Base-by-base conservation (phyloP, 106 monocot genomes). In the Posidonia australis region DNA sequence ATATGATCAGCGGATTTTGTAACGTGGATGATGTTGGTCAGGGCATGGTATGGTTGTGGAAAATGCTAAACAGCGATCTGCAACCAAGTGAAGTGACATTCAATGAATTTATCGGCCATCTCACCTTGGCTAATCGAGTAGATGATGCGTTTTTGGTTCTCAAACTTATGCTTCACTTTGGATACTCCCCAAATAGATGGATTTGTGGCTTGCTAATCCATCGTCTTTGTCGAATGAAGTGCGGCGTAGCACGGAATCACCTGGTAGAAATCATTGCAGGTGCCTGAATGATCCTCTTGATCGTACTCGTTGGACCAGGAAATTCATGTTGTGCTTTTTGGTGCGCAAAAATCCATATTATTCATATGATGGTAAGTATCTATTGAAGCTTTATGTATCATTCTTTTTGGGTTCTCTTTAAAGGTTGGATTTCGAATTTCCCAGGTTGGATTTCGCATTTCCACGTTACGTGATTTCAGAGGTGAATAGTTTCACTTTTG, bases 131-230 rank as follows among this genome's bases (percentile, higher is more conserved):
- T 0, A 48, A 44, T 46, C 52, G 76, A 19, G 13, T 64, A 20
- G 69, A 70, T 24, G 76, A 76, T 41, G 69, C 27, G 6, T 48
- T 76, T 19, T 46, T 69, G 55, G 64, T 76, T 22, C 17, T 76
- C 18, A 28, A 64, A 23, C 28, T 61, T 14, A 76, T 76, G 76
- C 24, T 56, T 17, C 25, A 46, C 28, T 46, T 64, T 56, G 63
- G 76, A 9, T 42, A 64, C 14, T 62, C 21, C 20, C 69, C 57
- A 5, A 26, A 22, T 17, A 24, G 24, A 19, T 11, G 51, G 13
- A 45, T 44, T 18, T 76, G 63, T 11, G 14, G 63, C 23, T 70
- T 46, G 14, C 46, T 76, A 12, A 42, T 70, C 25, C 30, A 48
- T 27, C 41, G 14, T 6, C 69, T 76, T 9, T 76, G 69, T 54